phyloP scores from a whole-genome alignment of 2,329 filamentous ascomycete genomes.

The Simplicillium aogashimaense region DNA sequence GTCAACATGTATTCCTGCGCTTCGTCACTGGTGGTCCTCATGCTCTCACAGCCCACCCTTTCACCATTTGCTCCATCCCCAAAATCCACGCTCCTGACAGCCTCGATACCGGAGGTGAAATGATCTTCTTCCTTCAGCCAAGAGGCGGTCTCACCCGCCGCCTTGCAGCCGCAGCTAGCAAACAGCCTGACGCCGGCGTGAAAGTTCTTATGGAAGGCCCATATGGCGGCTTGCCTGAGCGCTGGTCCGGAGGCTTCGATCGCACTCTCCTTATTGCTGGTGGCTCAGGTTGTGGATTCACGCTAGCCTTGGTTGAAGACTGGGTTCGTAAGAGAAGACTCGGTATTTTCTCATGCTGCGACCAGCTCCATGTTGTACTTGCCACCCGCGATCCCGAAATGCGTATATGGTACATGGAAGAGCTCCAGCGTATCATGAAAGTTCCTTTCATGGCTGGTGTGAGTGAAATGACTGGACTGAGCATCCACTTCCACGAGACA shows the following conservation, averaged over 20 bases:
- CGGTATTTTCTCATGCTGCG: not conserved
- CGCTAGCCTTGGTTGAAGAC: conserved; percentile 36
- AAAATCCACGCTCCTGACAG: conserved; percentile 6
- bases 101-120: conserved; percentile 17
- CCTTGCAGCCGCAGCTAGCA: conserved; percentile 26
- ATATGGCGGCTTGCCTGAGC: conserved; percentile 39
- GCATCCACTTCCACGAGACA: conserved; percentile 6
- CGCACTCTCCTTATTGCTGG: conserved; percentile 39
- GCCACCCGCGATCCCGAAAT: conserved; percentile 17
- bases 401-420: conserved; percentile 16
- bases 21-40: conserved; percentile 35
- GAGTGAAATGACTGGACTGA: conserved; percentile 4
- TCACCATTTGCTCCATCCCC: conserved; percentile 43
- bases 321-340: conserved; percentile 2
- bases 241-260: conserved; percentile 27
- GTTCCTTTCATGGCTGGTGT: conserved; percentile 1
- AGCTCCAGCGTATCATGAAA: conserved; percentile 8
- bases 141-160: conserved; percentile 38
- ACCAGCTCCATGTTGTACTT: conserved; percentile 12
- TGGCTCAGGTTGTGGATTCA: conserved; percentile 45
- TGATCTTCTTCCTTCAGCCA: conserved; percentile 43
- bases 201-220: conserved; percentile 47
- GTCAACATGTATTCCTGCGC: conserved; percentile 46
- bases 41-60: conserved; percentile 38
- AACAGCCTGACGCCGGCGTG: conserved; percentile 23